Percentiles rank a stretch among this genome's conserved stretches.
phyloP scores from a whole-genome alignment of 1,284 basidiomycete genomes.

The Leccinum solheimii region DNA sequence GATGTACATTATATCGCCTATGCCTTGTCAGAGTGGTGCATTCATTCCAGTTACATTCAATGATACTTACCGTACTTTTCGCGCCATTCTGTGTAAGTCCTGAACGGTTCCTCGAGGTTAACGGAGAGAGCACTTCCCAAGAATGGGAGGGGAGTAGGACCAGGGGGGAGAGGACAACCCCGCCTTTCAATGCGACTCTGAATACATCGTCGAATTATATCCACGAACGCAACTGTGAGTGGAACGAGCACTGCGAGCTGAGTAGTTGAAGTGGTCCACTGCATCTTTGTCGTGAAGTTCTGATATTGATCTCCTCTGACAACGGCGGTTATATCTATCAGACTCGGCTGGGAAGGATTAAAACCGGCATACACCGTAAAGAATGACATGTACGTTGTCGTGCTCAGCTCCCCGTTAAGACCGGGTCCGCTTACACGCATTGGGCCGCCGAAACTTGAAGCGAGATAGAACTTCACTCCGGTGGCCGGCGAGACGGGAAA shows the following conservation, averaged over 20 bases:
- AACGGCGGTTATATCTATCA: not conserved
- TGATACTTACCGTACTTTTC: not conserved
- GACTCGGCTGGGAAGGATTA: not conserved
- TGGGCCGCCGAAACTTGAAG: not conserved
- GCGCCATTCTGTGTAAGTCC: not conserved
- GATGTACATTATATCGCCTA: slow-evolving; percentile 26
- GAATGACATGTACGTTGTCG: not conserved
- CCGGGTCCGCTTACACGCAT: not conserved
- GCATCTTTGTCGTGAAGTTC: not conserved
- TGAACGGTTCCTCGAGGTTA: not conserved
- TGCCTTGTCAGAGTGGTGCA: not conserved
- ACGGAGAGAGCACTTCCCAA: not conserved
- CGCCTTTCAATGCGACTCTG: not conserved
- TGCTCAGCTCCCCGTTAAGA: not conserved
- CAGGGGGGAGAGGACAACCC: not conserved
- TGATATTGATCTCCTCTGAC: not conserved
- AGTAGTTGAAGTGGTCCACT: not conserved
- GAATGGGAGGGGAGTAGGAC: not conserved
- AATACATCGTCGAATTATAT: not conserved
- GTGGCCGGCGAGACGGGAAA: too few relatives aligned
- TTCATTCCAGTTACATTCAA: not conserved
- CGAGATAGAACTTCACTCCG: not conserved
- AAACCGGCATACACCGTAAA: not conserved
- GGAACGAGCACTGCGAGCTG: not conserved
- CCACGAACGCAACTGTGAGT: not conserved